phyloP scores from a whole-genome alignment of 2,329 filamentous ascomycete species.

The Xylaria sp. region DNA sequence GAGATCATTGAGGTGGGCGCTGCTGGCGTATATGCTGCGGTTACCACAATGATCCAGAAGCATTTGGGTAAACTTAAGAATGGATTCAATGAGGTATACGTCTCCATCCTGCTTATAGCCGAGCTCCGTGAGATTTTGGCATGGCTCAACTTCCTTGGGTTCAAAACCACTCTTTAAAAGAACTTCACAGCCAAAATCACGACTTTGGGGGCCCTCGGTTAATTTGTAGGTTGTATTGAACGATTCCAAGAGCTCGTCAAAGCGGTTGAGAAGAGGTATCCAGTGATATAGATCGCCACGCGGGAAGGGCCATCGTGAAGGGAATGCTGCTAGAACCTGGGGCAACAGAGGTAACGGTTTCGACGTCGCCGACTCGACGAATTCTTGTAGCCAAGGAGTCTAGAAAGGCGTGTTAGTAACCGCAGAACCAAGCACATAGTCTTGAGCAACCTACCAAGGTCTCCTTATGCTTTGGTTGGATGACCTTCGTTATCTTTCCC shows the following conservation, averaged over 20 bases:
- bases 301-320: constrained; percentile 91
- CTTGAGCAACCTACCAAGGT: constrained; percentile 60
- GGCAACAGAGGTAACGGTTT: constrained; percentile 78
- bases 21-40: constrained; percentile 94
- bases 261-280: constrained; percentile 92
- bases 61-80: constrained; percentile 85
- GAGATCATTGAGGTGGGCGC: constrained; percentile 83
- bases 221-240: constrained; percentile 84
- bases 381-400: constrained; percentile 87
- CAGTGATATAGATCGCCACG: constrained; percentile 97
- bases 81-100: constrained; percentile 74
- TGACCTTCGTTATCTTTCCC: constrained; percentile 71
- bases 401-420: constrained; percentile 47
- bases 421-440: constrained; percentile 10
- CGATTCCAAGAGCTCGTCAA: constrained; percentile 84
- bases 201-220: constrained; percentile 77
- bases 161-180: constrained; percentile 63
- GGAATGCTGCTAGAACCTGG: constrained; percentile 77
- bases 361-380: constrained; percentile 72
- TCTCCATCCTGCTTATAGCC: constrained; percentile 80
- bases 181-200: constrained; percentile 72
- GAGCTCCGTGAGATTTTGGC: constrained; percentile 57
- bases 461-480: constrained; percentile 71
- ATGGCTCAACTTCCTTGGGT: constrained; percentile 49
- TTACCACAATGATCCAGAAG: constrained; percentile 96